These are phyloP conservation scores for Ophiostoma himal-ulmi DNA, from an alignment of 2,329 filamentous ascomycete species.

Conservation along the genomic window DNA sequence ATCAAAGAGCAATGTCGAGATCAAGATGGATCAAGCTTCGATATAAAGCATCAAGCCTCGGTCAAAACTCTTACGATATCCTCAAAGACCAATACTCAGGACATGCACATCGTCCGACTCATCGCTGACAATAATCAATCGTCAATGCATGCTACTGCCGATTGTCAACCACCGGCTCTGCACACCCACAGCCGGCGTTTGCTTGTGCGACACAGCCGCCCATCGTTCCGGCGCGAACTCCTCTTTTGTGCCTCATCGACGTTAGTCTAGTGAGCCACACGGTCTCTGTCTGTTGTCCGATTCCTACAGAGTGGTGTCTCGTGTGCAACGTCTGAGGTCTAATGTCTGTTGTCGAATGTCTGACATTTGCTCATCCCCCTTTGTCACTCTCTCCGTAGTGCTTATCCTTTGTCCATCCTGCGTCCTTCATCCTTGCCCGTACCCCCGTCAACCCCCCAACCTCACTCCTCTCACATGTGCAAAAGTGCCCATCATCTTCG, in stretches of 20 bases:
- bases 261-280: not conserved
- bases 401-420: not conserved
- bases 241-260: not conserved
- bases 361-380: not conserved
- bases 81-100: not conserved
- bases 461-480: not conserved
- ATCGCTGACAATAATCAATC: not conserved
- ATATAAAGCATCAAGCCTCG: no score
- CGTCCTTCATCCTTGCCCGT: not conserved
- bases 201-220: not conserved
- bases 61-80: not conserved
- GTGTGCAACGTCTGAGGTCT: no score
- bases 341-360: not conserved
- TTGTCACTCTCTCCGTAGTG: not conserved
- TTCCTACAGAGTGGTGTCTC: not conserved
- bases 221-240: not conserved
- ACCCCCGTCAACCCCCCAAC: not conserved
- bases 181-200: not conserved
- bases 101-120: not conserved
- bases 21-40: not conserved
- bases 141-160: not conserved
- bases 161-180: not conserved
- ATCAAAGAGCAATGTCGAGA: not conserved
- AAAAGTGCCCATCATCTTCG: not conserved
- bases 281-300: not conserved